Evolutionary conservation across 1,139 yeast species (phyloP), one percentile per base, ranked within the genome.

Genomic region (Petasospora rhodanensis): DNA sequence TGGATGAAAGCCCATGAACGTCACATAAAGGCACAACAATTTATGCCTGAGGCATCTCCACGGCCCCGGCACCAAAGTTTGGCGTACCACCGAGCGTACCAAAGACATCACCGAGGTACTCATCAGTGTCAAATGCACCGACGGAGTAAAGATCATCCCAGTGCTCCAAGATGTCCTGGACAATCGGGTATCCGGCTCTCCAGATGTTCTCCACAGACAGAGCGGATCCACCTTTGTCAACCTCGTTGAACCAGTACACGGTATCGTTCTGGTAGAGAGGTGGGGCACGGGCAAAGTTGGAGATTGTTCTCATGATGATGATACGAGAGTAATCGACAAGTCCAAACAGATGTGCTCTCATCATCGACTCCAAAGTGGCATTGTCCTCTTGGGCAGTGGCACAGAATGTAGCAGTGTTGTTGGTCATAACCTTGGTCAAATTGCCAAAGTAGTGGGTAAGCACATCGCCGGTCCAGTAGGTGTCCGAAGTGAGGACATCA

Each of bases 311-410:
- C 40, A 36, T 36, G 25, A 36, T 14, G 24, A 36, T 32, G 24
- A 36, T 20, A 22, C 40, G 30, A 9, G 32, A 14, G 26, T 17
- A 36, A 26, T 36, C 40, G 12, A 36, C 37, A 7, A 36, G 34
- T 14, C 37, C 37, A 22, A 32, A 36, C 26, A 32, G 14, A 20
- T 26, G 32, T 5, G 40, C 40, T 29, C 40, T 29, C 40, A 36
- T 36, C 26, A 36, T 29, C 18, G 40, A 32, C 28, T 36, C 40
- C 18, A 36, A 19, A n/a, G 40, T 36, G 24, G 40, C 40, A 21
- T 36, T 36, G 35, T 36, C 40, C 37, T 36, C 40, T 31, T 36
- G 40, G 5, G 40, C 40, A 21, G 40, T 36, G 28, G 40, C 7
- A 22, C 40, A 36, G 34, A 32, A 36, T 5, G 40, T 36, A 13